Base-by-base conservation (phyloP, 2,329 filamentous ascomycete genomes). In the Penicillium sumatraense region DNA sequence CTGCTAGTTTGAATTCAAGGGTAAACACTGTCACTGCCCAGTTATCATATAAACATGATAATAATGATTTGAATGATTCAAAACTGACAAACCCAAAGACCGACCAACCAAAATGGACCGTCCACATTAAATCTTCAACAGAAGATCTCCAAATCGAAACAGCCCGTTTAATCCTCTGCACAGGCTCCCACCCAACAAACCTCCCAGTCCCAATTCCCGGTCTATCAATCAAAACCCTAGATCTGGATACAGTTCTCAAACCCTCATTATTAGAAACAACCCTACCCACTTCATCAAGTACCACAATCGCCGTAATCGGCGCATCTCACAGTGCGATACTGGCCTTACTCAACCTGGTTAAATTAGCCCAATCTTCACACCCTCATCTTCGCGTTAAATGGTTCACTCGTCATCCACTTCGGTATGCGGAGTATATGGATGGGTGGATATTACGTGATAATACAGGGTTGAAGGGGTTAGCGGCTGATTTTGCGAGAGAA, bases 361-460 rank as follows among this genome's bases (percentile, higher is more conserved):
- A 81, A 5, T 75, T 87, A 5, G 81, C 81, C 10, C 70, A 70
- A 20, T 75, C 76, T 26, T 78, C 78, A 0, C 83, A 86, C 57
- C 80, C 82, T 0, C 66, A 78, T 5, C 75, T 88, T 2, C 78
- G 77, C 26, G 76, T 87, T 51, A 83, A 82, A 62, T 88, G 85
- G 85, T 86, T 88, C 70, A 85, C 75, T 26, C 78, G 86, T n/a
- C 81, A 85, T 61, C 71, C 78, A 1, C 76, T 88, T 9, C 81
- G 83, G 21, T 88, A 88, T 59, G 86, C 86, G 14, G 80, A 84
- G 63, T 83, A 81, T 67, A 83, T 78, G 71, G 84, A 86, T 58
- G 83, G 82, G 54, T 87, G 85, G 84, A 86, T 87, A 56, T 70
- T 86, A 23, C 80, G 83, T 51, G 86, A 88, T 65, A 88, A 87